Base-by-base conservation (phyloP, 345 rosid species). In the Limnanthes douglasii region DNA sequence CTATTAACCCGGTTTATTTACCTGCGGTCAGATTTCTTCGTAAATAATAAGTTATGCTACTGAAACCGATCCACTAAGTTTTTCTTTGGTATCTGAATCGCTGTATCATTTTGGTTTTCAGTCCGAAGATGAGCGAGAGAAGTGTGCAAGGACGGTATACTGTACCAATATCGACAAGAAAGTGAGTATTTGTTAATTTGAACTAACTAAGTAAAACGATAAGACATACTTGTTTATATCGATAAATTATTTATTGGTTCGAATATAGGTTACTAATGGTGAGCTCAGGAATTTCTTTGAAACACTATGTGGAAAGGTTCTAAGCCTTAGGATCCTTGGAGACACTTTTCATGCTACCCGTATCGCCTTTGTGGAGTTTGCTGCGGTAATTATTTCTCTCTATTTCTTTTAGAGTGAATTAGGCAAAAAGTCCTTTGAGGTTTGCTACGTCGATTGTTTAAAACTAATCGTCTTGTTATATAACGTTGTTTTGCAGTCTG, bases 81-180 rank as follows among this genome's bases (percentile, higher is more conserved):
- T n/a, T n/a, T n/a, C n/a, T n/a, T n/a, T n/a, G n/a, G n/a, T n/a
- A 34, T 8, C 29, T 4, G 31, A 44, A 23, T 31, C n/a, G n/a
- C 39, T 25, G 35, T 29, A 10, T 24, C 44, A 21, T 31, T 14
- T 17, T 46, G 53, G 41, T 38, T 37, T 66, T n/a, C 56, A 92
- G 99, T 81, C 88, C 21, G 94, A 78, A 48, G 93, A 92, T 60
- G 99, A 92, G 50, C 90, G 95, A 0, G 99, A 92, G 70, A 85
- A 78, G 96, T 92, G 99, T 51, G 48, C 93, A 18, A 85, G 99
- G 61, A 92, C 99, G 53, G 69, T 92, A 43, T 92, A 92, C 50
- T 85, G 96, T 45, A 72, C 99, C 45, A 92, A 92, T 75, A 78
- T 92, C 42, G 99, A 92, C 75, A 78, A 72, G 57, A 70, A 68